A percentile compares a stretch with the other conserved stretches of the same genome.
phyloP scores from a whole-genome alignment of 192 early-diverging fungal genomes.

The Coemansia sp. region DNA sequence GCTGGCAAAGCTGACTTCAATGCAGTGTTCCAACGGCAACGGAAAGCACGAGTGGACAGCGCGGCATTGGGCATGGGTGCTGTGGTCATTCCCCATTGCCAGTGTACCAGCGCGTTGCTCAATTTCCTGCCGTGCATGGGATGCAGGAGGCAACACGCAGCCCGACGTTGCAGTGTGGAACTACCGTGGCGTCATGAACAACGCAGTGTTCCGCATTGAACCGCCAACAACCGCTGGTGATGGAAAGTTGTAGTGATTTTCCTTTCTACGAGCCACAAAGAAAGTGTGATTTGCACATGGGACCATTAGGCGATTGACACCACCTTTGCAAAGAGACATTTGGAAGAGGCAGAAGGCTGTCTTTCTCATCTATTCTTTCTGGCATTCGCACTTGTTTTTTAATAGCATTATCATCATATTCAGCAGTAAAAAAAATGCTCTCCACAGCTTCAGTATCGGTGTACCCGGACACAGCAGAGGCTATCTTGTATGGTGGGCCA shows the following conservation, averaged over 20 bases:
- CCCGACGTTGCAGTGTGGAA: constrained; percentile 76
- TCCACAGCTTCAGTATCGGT: constrained; percentile 18
- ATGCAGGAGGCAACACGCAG: constrained; percentile 83
- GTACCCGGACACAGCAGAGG: constrained; percentile 26
- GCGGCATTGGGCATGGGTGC: constrained; percentile 78
- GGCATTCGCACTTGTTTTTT: no score
- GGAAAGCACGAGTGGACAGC: constrained; percentile 37
- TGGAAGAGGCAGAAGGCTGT: no score
- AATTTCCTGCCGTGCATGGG: constrained; percentile 77
- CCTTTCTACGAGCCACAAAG: no score
- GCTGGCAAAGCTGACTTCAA: constrained; percentile 58
- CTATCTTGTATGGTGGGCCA: constrained; percentile 39
- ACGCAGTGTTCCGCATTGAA: constrained; percentile 55
- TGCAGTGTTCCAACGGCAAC: constrained; percentile 1
- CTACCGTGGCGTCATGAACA: constrained; percentile 79
- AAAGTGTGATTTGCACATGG: no score
- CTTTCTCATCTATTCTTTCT: no score
- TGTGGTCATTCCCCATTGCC: constrained; percentile 69
- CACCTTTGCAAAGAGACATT: no score
- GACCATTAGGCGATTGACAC: no score
- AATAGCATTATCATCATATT: not conserved
- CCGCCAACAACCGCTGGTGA: constrained; percentile 14
- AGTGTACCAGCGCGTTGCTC: constrained; percentile 44
- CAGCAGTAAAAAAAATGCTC: constrained; percentile 18
- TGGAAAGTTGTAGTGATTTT: no score